Evolutionary conservation across 768 basidiomycete genomes (phyloP), one percentile per base, ranked within the genome.

Genomic region (Russula sp.): DNA sequence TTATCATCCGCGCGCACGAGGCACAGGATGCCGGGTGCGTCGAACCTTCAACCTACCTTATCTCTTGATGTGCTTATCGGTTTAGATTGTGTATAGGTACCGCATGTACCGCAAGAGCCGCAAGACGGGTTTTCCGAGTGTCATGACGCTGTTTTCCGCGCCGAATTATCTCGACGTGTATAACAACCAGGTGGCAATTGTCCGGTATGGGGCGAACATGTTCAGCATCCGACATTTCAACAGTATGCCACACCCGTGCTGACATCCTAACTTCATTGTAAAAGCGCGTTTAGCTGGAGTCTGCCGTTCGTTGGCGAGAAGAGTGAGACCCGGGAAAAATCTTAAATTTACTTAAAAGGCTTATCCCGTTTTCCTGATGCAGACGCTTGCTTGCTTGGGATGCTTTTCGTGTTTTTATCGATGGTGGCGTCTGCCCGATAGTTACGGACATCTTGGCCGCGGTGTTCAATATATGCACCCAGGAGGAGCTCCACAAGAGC

Each of bases 81-180:
- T 38, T 29, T 29, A 1, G 39, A 11, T n/a, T 53, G 36, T 54
- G 35, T 54, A 41, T 5, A 93, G 92, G 7, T 97, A 96, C 71
- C 91, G 95, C 57, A 98, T 98, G 97, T 98, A 98, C 71, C 91
- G 95, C 69, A 99, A 99, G 76, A 98, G 96, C 5, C 93, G 93
- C 75, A 90, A 92, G 22, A 98, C 95, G 0, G 95, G 96, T 4
- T 98, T 98, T 79, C 97, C 97, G 14, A 97, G 94, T 18, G 95
- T 99, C 64, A 98, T 99, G 94, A 98, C 97, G 18, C 95, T 99
- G 70, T 99, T 99, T 77, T 95, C 93, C 13, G 95, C 95, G 6
- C 97, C 97, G 32, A 95, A 98, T 72, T 98, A 98, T 71, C 87
- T 98, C 60, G 97, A 98, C 70, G 93, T 98, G 18, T 98, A 98